A percentile compares a stretch with the other conserved stretches of the same genome.
Conservation (phyloP, 1,139 yeast genomes). For the Zygoascus meyerae region DNA sequence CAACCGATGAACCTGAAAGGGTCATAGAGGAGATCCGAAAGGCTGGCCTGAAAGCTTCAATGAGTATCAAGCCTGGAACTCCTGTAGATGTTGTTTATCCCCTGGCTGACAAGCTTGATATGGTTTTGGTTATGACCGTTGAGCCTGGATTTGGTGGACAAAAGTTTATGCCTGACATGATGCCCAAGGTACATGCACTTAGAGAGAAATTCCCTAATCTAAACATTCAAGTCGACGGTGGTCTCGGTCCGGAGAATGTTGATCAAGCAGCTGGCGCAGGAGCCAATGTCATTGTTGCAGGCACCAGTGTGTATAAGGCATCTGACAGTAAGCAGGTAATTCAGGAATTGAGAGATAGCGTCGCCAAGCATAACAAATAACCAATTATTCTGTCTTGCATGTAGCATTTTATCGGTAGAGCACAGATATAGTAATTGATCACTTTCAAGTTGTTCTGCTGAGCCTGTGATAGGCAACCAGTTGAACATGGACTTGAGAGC, state of each 20-base stretch:
- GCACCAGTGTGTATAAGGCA: slow-evolving; percentile 88
- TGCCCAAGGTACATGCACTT: slow-evolving; percentile 83
- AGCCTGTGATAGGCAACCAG: too few relatives aligned
- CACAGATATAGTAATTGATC: too few relatives aligned
- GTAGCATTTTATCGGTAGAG: too few relatives aligned
- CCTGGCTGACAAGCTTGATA: slow-evolving; percentile 71
- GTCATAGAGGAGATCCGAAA: slow-evolving; percentile 70
- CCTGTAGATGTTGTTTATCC: slow-evolving; percentile 79
- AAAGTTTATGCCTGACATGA: slow-evolving; percentile 90
- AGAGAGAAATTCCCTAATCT: slow-evolving; percentile 69
- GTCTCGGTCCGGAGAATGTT: slow-evolving; percentile 79
- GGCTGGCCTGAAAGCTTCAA: slow-evolving; percentile 87
- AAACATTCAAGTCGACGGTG: slow-evolving; percentile 96
- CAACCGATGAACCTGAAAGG: slow-evolving; percentile 72
- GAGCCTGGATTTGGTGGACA: slow-evolving; percentile 99
- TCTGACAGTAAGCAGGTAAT: slow-evolving; percentile 71
- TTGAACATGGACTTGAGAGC: too few relatives aligned
- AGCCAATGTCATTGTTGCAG: slow-evolving; percentile 97
- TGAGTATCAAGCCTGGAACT: slow-evolving; percentile 93
- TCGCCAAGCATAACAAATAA: not conserved
- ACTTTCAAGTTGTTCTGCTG: too few relatives aligned
- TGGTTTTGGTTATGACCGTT: slow-evolving; percentile 96
- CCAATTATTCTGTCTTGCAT: too few relatives aligned
- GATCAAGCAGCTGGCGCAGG: slow-evolving; percentile 88
- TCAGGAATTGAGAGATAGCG: slow-evolving; percentile 39